Evolutionary conservation across 441 rosid genomes (phyloP).

Genomic region (Bruguiera hainesii): DNA sequence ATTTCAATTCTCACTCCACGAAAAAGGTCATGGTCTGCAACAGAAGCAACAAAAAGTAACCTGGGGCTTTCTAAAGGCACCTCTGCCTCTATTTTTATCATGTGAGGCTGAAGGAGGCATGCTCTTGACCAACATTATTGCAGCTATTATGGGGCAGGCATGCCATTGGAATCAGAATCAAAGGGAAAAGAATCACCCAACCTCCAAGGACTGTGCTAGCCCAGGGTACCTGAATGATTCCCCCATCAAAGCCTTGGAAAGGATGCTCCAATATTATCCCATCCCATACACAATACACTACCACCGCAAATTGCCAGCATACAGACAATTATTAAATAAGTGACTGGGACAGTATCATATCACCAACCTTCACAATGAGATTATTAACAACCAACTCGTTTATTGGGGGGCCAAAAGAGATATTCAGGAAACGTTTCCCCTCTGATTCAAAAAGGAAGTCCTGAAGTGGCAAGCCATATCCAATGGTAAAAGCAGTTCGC

Average conservation of each 20-base stretch:
- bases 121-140: too few species aligned
- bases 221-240: too few species aligned
- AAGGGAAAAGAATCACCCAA: background rate
- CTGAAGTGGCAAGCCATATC: conserved; percentile 83
- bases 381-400: conserved; percentile 66
- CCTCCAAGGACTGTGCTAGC: background rate
- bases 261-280: background rate
- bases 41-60: too few species aligned
- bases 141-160: background rate
- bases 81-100: too few species aligned
- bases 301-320: background rate
- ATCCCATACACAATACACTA: too few species aligned
- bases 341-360: background rate
- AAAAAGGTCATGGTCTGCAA: too few species aligned
- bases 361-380: conserved; percentile 75
- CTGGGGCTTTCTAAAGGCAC: too few species aligned
- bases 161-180: background rate
- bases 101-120: too few species aligned
- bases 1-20: too few species aligned
- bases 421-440: conserved; percentile 70
- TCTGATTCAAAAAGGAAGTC: conserved; percentile 74
- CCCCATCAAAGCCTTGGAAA: background rate
- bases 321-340: background rate
- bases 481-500: conserved; percentile 91
- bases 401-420: conserved; percentile 75